Evolutionary conservation across 768 basidiomycete species (phyloP), one percentile per base, ranked within the genome.

Genomic region (Suillus spraguei): DNA sequence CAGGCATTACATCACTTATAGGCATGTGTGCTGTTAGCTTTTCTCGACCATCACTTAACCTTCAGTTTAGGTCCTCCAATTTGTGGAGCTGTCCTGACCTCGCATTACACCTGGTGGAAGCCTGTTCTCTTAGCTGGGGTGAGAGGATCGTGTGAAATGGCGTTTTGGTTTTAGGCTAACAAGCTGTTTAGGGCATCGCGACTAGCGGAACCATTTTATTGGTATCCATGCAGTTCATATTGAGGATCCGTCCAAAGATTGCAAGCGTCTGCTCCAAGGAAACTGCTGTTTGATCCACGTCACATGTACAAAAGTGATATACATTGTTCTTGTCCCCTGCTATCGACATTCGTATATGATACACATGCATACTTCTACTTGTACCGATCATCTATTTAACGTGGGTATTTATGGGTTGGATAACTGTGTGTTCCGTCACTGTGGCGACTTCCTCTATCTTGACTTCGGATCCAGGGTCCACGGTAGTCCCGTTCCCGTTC

Each of bases 61-160:
- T 70, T 61, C 20, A 58, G 52, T 35, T 10, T 61, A 82, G 86
- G 85, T 4, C 79, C 84, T 0, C 87, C 87, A 0, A 82, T 88
- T 38, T 81, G 80, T 38, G 87, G 87, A 3, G 83, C 85, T 3
- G 74, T 88, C 28, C 76, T 88, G 10, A 80, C 84, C 1, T 56
- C 70, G 11, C 72, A 75, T 4, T 86, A 82, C 67, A 70, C 80
- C 4, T 88, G 87, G 87, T 86, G 83, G 82, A 78, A 81, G 14
- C 84, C 87, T 6, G 81, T 80, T 3, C 47, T 86, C 16, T 88
- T 87, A 66, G 76, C 82, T 33, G 85, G 82, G 52, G 75, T 79
- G 67, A n/a, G 70, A 65, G 10, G 8, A 28, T 20, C 14, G 2
- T 56, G 38, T 20, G 46, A 8, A 11, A 0, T 0, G 16, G 36